phyloP scores from a whole-genome alignment of 176 grass and related monocot species.

The Guadua angustifolia region DNA sequence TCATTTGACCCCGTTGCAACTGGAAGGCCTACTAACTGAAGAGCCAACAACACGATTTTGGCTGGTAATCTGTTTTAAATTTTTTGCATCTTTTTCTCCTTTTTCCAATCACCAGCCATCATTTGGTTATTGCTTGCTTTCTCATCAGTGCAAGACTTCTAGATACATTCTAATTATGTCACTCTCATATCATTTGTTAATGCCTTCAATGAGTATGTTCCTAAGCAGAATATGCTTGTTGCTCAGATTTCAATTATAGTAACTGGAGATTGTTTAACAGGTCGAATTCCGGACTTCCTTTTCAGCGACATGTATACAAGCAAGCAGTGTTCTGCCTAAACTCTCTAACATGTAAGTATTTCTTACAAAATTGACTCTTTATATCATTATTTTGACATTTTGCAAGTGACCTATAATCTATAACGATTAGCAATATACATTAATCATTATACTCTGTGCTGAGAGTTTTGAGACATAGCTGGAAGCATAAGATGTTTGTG shows the following conservation, averaged over 20 bases:
- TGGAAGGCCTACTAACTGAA: constrained; percentile 85
- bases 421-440: background rate
- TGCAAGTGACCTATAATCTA: background rate
- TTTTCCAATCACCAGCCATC: constrained; percentile 3
- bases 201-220: constrained; percentile 14
- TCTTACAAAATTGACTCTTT: constrained; percentile 17
- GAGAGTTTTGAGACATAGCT: constrained; percentile 14
- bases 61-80: constrained; percentile 65
- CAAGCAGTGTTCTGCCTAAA: constrained; percentile 81
- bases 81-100: constrained; percentile 26
- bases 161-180: constrained; percentile 11
- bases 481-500: constrained; percentile 1
- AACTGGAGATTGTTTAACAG: constrained; percentile 46
- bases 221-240: constrained; percentile 27
- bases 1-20: constrained; percentile 88
- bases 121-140: constrained; percentile 10
- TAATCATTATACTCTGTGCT: background rate
- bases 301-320: constrained; percentile 72
- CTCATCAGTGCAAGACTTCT: background rate
- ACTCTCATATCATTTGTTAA: background rate
- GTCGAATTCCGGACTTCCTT: constrained; percentile 87
- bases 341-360: constrained; percentile 79
- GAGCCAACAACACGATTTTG: constrained; percentile 75
- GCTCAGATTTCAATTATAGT: background rate
- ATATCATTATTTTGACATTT: background rate